Evolutionary conservation across 2,329 filamentous ascomycete species (phyloP), one percentile per base, ranked within the genome.

Genomic region (Claviceps capensis): DNA sequence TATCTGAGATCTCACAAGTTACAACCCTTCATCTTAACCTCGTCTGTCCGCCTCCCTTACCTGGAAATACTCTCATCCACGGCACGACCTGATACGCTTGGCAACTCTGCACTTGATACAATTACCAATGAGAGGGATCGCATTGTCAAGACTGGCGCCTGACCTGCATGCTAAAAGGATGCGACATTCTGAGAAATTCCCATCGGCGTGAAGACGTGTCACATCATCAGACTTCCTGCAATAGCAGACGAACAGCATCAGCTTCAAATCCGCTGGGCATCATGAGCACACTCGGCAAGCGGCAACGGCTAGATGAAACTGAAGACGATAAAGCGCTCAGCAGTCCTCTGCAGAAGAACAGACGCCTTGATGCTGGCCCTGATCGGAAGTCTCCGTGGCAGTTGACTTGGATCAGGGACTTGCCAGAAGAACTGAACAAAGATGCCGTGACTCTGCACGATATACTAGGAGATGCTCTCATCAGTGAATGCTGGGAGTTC

Each of bases 401-500:
- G 53, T 76, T 93, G 14, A 90, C 85, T 0, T 75, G 73, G 54
- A 83, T 93, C 51, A 72, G 71, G 30, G 83, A 86, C 58, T 69
- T 90, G 0, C 72, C 80, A 1, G 64, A 71, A 1, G 64, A 68
- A 1, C 67, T 69, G 55, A 93, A 94, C 67, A 67, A 72, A 23
- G 85, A 85, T 63, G 73, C 86, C 0, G 66, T 91, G 37, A 75
- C 72, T 1, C 69, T 93, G 9, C 68, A 69, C 4, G 84, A 88
- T 53, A 73, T 94, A 5, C 72, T 94, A 1, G 80, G 85, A 0
- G 81, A 89, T 62, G 85, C 86, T 0, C 71, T 88, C 55, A 86
- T 93, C 51, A 75, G 77, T 41, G 79, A 85, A 61, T 80, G 78
- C 56, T 86, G 83, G 83, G 74, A 83, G 51, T 86, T 86, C 65